These are phyloP conservation scores for Penicillium paneum DNA, from an alignment of 2,329 filamentous ascomycete genomes.

Conservation along the genomic window DNA sequence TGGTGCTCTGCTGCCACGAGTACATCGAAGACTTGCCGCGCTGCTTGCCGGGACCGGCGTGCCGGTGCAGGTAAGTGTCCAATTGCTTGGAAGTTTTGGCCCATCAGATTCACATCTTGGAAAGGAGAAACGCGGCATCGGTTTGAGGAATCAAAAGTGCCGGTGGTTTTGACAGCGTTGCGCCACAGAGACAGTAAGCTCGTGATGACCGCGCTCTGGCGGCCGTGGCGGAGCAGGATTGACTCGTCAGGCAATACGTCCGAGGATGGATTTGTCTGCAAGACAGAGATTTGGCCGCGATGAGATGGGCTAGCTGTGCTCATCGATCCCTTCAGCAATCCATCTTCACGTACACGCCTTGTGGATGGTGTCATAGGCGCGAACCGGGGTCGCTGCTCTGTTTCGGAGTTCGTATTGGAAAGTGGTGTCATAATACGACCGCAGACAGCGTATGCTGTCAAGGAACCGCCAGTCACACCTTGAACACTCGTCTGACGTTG, in stretches of 20 bases:
- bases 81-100: constrained; percentile 41
- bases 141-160: constrained; percentile 41
- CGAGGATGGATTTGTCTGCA: constrained; percentile 35
- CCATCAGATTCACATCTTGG: constrained; percentile 39
- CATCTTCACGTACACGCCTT: constrained; percentile 45
- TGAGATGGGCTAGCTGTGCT: constrained; percentile 30
- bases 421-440: constrained; percentile 37
- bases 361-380: constrained; percentile 50
- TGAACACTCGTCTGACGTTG: constrained; percentile 38
- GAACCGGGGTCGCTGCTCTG: constrained; percentile 38
- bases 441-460: constrained; percentile 43
- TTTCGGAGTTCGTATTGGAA: constrained; percentile 24
- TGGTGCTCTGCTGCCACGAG: constrained; percentile 43
- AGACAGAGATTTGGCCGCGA: constrained; percentile 43
- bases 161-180: constrained; percentile 37
- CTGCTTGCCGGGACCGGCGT: constrained; percentile 23
- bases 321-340: constrained; percentile 41
- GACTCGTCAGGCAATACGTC: constrained; percentile 43
- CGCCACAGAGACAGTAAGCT: constrained; percentile 47
- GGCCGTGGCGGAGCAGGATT: constrained; percentile 44
- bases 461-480: constrained; percentile 40
- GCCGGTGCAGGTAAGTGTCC: constrained; percentile 34
- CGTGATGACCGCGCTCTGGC: constrained; percentile 42
- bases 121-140: constrained; percentile 40
- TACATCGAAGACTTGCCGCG: constrained; percentile 35